These are phyloP conservation scores for Margaritispora aquatica DNA, from an alignment of 495 filamentous ascomycete species.

Conservation along the genomic window DNA sequence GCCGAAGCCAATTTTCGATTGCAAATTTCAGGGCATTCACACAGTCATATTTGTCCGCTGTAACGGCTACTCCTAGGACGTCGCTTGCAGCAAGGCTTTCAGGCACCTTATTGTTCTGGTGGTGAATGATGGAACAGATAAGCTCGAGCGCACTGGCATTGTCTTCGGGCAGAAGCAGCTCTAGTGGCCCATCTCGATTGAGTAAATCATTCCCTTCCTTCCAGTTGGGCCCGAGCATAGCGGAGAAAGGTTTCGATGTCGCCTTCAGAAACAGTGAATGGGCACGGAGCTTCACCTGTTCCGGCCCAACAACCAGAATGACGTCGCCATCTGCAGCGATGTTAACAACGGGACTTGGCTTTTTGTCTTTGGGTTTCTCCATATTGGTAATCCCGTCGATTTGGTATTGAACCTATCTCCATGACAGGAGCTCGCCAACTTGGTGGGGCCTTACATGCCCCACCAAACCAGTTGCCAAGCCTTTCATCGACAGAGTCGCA, in stretches of 20 bases:
- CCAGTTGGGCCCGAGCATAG: slow-evolving; percentile 2
- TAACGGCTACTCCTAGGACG: slow-evolving; percentile 1
- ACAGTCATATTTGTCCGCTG: slow-evolving; percentile 6
- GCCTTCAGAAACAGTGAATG: background rate
- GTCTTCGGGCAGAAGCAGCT: background rate
- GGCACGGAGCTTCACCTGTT: background rate
- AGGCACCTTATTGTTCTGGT: background rate
- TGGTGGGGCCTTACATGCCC: too few species aligned
- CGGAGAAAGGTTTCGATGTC: slow-evolving; percentile 3
- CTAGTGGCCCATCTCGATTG: background rate
- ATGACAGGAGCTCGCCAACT: background rate
- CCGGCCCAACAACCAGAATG: background rate
- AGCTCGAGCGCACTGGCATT: background rate
- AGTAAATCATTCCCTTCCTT: background rate
- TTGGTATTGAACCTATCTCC: slow-evolving; percentile 1
- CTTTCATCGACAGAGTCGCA: too few species aligned
- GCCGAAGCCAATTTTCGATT: slow-evolving; percentile 1
- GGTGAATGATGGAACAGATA: slow-evolving; percentile 1
- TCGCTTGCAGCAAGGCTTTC: background rate
- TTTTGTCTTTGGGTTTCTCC: slow-evolving; percentile 1
- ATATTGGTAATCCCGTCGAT: slow-evolving; percentile 1
- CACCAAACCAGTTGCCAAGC: too few species aligned
- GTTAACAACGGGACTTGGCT: background rate
- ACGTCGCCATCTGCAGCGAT: slow-evolving; percentile 4
- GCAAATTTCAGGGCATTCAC: slow-evolving; percentile 1